These are phyloP conservation scores for Ceratocystis diversiconidia DNA, from an alignment of 2,329 filamentous ascomycete species.

Conservation along the genomic window DNA sequence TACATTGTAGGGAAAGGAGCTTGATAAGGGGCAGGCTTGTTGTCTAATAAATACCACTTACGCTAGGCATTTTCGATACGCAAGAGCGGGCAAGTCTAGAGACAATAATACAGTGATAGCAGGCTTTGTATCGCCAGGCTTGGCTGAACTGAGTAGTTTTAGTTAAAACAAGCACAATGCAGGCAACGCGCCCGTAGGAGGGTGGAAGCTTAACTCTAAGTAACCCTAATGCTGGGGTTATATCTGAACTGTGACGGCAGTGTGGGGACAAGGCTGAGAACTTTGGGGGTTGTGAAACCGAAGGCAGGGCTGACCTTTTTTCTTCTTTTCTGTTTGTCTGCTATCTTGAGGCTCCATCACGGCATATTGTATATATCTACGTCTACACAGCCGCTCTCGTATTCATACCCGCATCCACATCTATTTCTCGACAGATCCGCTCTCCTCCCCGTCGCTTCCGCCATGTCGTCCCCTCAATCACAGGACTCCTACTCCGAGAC, in stretches of 20 bases:
- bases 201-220: background rate
- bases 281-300: no score
- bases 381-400: no score
- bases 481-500: conserved; percentile 29
- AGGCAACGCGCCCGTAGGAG: background rate
- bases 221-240: background rate
- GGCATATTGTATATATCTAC: no score
- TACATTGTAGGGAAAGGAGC: background rate
- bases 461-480: conserved; percentile 36
- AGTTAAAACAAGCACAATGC: background rate
- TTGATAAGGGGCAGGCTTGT: background rate
- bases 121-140: no score
- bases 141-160: no score
- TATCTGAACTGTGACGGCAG: background rate
- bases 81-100: no score
- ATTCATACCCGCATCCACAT: background rate
- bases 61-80: background rate
- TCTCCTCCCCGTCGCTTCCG: conserved; percentile 10
- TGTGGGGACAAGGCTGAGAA: background rate
- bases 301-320: no score
- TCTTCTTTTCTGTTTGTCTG: no score
- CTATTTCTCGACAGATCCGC: background rate
- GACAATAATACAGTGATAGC: no score
- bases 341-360: no score
- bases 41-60: background rate